Conservation (phyloP, 1,139 yeast species). For the Suhomyces ambrosiae region DNA sequence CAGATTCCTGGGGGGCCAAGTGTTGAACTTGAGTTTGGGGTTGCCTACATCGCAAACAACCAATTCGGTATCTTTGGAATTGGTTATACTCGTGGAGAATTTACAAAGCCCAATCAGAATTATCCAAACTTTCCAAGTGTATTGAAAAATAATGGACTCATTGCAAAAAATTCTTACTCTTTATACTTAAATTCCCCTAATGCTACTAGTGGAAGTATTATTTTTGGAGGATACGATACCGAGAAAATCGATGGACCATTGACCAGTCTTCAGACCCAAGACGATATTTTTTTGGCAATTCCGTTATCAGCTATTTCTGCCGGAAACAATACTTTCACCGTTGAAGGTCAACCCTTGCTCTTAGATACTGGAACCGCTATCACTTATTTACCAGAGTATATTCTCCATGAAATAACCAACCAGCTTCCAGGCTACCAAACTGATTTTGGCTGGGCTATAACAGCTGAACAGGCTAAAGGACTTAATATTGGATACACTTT, state of each 20-base stretch:
- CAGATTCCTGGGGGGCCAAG: constrained; percentile 11
- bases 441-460: constrained; percentile 1
- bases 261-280: constrained; percentile 10
- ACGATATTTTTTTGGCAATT: too few relatives aligned
- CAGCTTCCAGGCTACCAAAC: constrained; percentile 2
- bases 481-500: constrained; percentile 41
- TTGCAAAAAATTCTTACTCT: constrained; percentile 24
- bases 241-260: constrained; percentile 29
- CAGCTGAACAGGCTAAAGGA: constrained; percentile 2
- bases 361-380: constrained; percentile 73
- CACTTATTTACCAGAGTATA: constrained; percentile 47
- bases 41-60: constrained; percentile 13
- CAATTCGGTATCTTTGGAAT: constrained; percentile 24
- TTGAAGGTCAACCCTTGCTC: constrained; percentile 30
- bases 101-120: constrained; percentile 1
- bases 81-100: constrained; percentile 16
- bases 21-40: constrained; percentile 20
- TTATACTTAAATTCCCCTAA: constrained; percentile 21
- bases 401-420: constrained; percentile 19
- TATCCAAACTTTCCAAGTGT: constrained; percentile 21
- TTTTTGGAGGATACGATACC: constrained; percentile 36
- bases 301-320: too few relatives aligned
- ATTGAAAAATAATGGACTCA: constrained; percentile 22
- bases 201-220: constrained; percentile 22
- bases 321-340: not conserved